Evolutionary conservation across 2,329 filamentous ascomycete species (phyloP), one percentile per base, ranked within the genome.

Genomic region (Malbranchea zuffiana): DNA sequence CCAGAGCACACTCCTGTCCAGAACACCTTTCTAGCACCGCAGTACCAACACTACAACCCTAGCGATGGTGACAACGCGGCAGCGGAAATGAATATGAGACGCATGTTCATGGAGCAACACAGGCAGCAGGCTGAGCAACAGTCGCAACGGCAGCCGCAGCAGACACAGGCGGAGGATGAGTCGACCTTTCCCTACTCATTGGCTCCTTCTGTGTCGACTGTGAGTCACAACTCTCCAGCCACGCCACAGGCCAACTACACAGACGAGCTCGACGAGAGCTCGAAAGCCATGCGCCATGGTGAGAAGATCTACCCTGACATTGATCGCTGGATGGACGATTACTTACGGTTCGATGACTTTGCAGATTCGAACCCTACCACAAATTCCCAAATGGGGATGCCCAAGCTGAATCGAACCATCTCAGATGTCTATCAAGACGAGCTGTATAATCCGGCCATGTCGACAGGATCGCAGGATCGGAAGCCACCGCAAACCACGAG

Each of bases 341-440:
- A 74, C 80, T 86, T 77, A 87, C 78, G 63, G 54, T 62, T 68
- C 57, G 61, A 68, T 61, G 54, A 52, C 53, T 58, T 65, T 59
- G 50, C 68, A 76, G 71, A 75, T 61, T 70, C 74, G 46, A 65
- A 64, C 47, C 59, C 51, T 46, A 40, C 55, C 38, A 55, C 52
- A 46, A 48, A 45, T 46, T 28, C 48, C 49, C 42, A 57, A 31
- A 50, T 65, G 44, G 65, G 68, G 25, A 65, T 78, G 17, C 81
- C 86, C 17, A 90, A 88, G 60, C 72, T 93, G 45, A 80, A 86
- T 48, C 73, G 85, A 39, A 90, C 86, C 0, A 84, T 90, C 63
- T 88, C 85, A 12, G 85, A 92, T 52, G 72, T 84, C 33, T 88
- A 82, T 52, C 72, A 76, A 50, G 87, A 94, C 56, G 84, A 90